Conservation (phyloP, 2,329 filamentous ascomycete species). For the Neonectria ditissima region DNA sequence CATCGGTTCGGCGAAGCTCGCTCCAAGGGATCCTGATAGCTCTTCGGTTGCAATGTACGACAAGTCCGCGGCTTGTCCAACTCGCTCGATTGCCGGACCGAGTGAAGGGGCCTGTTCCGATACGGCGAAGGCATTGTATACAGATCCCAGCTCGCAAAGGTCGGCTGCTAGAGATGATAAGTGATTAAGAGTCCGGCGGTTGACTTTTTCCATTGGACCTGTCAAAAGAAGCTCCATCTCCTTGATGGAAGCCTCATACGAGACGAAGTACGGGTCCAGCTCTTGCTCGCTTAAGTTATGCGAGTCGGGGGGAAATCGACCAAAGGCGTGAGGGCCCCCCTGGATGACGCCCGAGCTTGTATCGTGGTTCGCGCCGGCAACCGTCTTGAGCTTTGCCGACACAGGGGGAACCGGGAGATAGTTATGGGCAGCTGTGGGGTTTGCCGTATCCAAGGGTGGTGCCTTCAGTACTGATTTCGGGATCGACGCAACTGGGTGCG, state of each 20-base stretch:
- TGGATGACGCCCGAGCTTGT: constrained; percentile 52
- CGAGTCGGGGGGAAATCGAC: constrained; percentile 84
- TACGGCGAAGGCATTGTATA: constrained; percentile 95
- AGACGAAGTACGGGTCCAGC: constrained; percentile 94
- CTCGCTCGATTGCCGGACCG: constrained; percentile 90
- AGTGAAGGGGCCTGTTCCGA: constrained; percentile 92
- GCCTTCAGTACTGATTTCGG: constrained; percentile 95
- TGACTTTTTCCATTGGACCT: constrained; percentile 97
- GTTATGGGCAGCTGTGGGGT: constrained; percentile 86
- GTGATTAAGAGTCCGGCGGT: constrained; percentile 88
- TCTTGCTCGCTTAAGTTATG: constrained; percentile 86
- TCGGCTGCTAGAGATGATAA: constrained; percentile 86
- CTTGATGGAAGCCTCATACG: constrained; percentile 91
- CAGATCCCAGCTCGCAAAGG: constrained; percentile 91
- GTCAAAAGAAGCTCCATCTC: constrained; percentile 89
- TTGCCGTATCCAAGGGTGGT: constrained; percentile 94
- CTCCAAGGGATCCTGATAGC: constrained; percentile 86
- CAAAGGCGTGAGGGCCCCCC: constrained; percentile 70
- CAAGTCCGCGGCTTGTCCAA: constrained; percentile 93
- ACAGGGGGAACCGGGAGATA: constrained; percentile 88
- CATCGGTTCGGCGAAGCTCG: constrained; percentile 97
- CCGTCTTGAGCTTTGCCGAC: constrained; percentile 85
- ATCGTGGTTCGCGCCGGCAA: constrained; percentile 53
- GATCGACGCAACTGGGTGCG: constrained; percentile 88
- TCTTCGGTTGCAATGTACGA: constrained; percentile 98